A percentile compares a stretch with the other conserved stretches of the same genome.
Conservation (phyloP, 495 filamentous ascomycete species). For the Peziza echinospora region DNA sequence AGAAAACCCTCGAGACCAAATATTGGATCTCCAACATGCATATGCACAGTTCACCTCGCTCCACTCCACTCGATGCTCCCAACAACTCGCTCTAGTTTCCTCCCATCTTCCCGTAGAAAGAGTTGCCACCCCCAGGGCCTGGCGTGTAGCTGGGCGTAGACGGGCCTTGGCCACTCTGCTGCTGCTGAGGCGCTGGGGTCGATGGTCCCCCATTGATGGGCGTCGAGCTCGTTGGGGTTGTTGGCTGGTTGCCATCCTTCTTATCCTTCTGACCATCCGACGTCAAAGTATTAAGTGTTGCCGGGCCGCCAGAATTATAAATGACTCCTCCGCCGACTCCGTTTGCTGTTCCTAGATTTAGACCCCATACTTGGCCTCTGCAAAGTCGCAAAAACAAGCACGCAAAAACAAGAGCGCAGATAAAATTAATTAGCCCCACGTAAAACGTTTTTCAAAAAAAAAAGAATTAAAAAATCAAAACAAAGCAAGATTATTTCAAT, state of each 20-base stretch:
- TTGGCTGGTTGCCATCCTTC: background rate
- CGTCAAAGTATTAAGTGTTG: too few species aligned
- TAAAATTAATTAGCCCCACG: too few species aligned
- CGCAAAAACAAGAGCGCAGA: background rate
- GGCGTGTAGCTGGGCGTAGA: slow-evolving; percentile 9
- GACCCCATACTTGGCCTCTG: slow-evolving; percentile 20
- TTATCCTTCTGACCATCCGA: background rate
- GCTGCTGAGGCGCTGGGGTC: slow-evolving; percentile 9
- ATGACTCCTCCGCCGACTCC: slow-evolving; percentile 14
- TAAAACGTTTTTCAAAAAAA: too few species aligned
- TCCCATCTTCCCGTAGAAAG: slow-evolving; percentile 16
- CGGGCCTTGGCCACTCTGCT: slow-evolving; percentile 6
- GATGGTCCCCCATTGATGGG: background rate
- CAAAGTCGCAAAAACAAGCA: background rate
- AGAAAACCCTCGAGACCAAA: too few species aligned
- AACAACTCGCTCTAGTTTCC: too few species aligned
- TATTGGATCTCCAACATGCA: too few species aligned
- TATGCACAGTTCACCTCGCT: too few species aligned
- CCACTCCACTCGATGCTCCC: too few species aligned
- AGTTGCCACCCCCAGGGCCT: slow-evolving; percentile 8
- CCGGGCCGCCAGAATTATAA: slow-evolving; percentile 16
- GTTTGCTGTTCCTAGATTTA: slow-evolving; percentile 16
- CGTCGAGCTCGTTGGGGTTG: background rate
- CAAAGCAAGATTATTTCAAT: too few species aligned
- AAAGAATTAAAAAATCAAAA: too few species aligned